phyloP scores from a whole-genome alignment of 2,329 filamentous ascomycete genomes.

The Ophiocordyceps polyrhachis-furcata region DNA sequence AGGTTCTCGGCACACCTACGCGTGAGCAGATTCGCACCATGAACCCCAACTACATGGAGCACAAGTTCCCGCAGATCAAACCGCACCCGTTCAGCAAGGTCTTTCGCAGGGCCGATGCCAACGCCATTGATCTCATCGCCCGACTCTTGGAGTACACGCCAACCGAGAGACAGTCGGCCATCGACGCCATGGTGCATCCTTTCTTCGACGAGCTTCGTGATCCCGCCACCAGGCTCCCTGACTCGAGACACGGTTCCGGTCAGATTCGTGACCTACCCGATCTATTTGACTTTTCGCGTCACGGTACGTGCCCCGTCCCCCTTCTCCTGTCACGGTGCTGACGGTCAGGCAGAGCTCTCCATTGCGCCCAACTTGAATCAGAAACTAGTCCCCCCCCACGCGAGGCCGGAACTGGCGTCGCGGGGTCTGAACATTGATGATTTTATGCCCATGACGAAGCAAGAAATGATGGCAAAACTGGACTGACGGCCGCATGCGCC shows the following conservation, averaged over 20 bases:
- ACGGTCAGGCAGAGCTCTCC: constrained; percentile 59
- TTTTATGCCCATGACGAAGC: constrained; percentile 76
- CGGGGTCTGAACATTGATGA: constrained; percentile 85
- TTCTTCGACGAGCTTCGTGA: constrained; percentile 97
- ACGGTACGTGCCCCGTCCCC: constrained; percentile 45
- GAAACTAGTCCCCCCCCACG: constrained; percentile 71
- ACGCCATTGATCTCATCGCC: constrained; percentile 89
- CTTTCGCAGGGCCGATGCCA: constrained; percentile 85
- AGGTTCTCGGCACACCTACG: constrained; percentile 90
- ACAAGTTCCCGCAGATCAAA: constrained; percentile 99
- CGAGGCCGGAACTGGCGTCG: constrained; percentile 52
- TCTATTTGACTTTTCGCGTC: constrained; percentile 83
- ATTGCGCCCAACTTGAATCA: constrained; percentile 77
- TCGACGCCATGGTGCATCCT: constrained; percentile 94
- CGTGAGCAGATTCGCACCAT: constrained; percentile 97
- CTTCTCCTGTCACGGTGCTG: neutral
- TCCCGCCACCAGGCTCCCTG: constrained; percentile 75
- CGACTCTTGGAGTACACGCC: constrained; percentile 91
- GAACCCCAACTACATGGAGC: constrained; percentile 99
- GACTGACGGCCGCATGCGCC: constrained; percentile 43
- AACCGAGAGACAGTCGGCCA: constrained; percentile 78
- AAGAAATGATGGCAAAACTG: constrained; percentile 94
- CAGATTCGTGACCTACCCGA: constrained; percentile 64
- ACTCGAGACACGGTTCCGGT: constrained; percentile 77
- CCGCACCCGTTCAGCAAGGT: constrained; percentile 98